These are phyloP conservation scores for Pleurotus tuber-regium DNA, from an alignment of 768 basidiomycete genomes.

Conservation along the genomic window DNA sequence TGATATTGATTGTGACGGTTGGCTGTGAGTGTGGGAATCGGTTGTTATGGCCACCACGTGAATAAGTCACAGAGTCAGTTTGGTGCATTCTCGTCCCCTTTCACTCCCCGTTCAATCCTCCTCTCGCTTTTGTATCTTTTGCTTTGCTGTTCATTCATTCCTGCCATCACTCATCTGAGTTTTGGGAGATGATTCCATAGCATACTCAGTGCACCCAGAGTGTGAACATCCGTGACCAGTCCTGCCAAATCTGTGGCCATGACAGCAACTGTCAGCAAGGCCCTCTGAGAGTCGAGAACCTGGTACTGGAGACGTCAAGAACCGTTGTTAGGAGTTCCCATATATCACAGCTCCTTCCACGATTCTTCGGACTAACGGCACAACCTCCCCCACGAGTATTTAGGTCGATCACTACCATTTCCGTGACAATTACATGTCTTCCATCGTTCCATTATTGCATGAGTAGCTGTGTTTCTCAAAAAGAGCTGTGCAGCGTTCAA, in stretches of 20 bases:
- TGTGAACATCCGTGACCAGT: not conserved
- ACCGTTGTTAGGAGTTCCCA: too few species aligned
- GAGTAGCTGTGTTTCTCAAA: too few species aligned
- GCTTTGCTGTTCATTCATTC: constrained; percentile 8
- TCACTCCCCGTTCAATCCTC: not conserved
- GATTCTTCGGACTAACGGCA: too few species aligned
- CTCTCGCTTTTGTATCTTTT: constrained; percentile 7
- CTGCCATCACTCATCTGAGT: not conserved
- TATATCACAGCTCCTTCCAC: too few species aligned
- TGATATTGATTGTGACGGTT: constrained; percentile 8
- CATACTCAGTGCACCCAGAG: not conserved
- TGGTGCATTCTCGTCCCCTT: not conserved
- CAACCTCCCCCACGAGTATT: too few species aligned
- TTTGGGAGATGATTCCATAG: not conserved
- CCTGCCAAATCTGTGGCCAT: constrained; percentile 1
- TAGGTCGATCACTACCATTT: too few species aligned
- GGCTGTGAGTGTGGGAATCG: constrained; percentile 5
- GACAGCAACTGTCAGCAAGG: too few species aligned
- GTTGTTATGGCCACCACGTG: constrained; percentile 8
- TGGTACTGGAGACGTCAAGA: too few species aligned
- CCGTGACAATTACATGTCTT: too few species aligned
- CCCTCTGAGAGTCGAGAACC: too few species aligned
- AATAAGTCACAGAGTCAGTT: not conserved
- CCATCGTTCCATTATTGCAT: too few species aligned
- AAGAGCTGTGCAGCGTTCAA: too few species aligned